These are phyloP conservation scores for Dichotomopilus funicola DNA, from an alignment of 2,329 filamentous ascomycete genomes.

Conservation along the genomic window DNA sequence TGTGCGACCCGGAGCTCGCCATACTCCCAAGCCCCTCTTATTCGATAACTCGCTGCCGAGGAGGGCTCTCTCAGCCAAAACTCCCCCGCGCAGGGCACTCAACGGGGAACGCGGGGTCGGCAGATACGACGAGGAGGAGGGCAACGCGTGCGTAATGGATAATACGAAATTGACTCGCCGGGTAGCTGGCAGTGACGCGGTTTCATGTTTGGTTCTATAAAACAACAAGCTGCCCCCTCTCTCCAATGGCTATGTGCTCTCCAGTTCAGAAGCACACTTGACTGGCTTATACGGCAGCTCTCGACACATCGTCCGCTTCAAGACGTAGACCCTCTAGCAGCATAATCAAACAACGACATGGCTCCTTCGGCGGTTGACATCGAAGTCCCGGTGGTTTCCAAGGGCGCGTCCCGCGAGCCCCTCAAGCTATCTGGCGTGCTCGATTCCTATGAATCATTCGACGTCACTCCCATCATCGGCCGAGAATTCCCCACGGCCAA, in stretches of 20 bases:
- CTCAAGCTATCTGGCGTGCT: slow-evolving; percentile 45
- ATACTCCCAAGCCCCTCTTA: slow-evolving; percentile 5
- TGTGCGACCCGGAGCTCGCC: slow-evolving; percentile 12
- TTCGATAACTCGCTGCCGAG: background rate
- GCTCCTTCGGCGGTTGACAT: slow-evolving; percentile 24
- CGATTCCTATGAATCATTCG: slow-evolving; percentile 47
- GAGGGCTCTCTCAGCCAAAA: background rate
- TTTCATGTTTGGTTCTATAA: background rate
- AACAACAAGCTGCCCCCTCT: background rate
- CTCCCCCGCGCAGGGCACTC: background rate
- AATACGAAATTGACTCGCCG: slow-evolving; percentile 1
- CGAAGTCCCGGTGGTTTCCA: slow-evolving; percentile 11
- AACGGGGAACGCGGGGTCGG: background rate
- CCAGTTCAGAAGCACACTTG: background rate
- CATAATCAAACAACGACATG: slow-evolving; percentile 12
- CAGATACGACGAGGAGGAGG: background rate
- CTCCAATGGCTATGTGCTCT: no score
- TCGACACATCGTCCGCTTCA: background rate
- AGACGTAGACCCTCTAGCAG: background rate
- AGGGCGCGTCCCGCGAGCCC: slow-evolving; percentile 28
- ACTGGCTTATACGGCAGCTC: background rate
- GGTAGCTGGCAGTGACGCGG: background rate
- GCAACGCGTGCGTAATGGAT: background rate
- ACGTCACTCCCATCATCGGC: slow-evolving; percentile 56
- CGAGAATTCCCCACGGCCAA: slow-evolving; percentile 54